A percentile compares a stretch with the other conserved stretches of the same genome.
Conservation (phyloP, 2,329 filamentous ascomycete genomes). For the Diplodia scrobiculata region DNA sequence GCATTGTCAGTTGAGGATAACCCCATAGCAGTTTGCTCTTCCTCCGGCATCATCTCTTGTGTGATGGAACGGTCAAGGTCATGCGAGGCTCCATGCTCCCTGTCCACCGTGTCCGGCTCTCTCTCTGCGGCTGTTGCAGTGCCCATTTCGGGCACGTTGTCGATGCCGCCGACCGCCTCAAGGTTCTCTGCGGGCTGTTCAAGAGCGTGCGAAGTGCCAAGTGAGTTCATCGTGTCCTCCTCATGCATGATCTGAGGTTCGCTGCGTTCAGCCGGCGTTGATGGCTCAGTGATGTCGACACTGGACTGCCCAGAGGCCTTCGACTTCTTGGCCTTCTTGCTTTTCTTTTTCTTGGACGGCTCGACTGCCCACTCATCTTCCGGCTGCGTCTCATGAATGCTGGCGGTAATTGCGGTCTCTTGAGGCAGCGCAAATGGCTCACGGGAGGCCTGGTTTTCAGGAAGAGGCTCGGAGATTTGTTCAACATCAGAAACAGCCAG, state of each 20-base stretch:
- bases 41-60: not conserved
- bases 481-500: not conserved
- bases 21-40: not conserved
- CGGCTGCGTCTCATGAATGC: not conserved
- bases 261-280: not conserved
- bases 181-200: not conserved
- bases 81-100: not conserved
- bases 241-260: not conserved
- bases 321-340: conserved; percentile 15
- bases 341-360: conserved; percentile 25
- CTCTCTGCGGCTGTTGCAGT: not conserved
- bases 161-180: not conserved
- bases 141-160: not conserved
- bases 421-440: not conserved
- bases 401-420: not conserved
- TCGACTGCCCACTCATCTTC: conserved; percentile 6
- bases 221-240: not conserved
- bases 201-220: not conserved
- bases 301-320: conserved; percentile 7
- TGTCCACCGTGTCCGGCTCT: not conserved
- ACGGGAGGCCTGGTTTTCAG: not conserved
- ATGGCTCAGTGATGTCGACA: not conserved
- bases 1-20: not conserved
- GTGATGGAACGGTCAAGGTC: not conserved
- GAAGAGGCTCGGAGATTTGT: not conserved